Conservation (phyloP, 352 stramenopile genomes). For the Phytophthora meadii region DNA sequence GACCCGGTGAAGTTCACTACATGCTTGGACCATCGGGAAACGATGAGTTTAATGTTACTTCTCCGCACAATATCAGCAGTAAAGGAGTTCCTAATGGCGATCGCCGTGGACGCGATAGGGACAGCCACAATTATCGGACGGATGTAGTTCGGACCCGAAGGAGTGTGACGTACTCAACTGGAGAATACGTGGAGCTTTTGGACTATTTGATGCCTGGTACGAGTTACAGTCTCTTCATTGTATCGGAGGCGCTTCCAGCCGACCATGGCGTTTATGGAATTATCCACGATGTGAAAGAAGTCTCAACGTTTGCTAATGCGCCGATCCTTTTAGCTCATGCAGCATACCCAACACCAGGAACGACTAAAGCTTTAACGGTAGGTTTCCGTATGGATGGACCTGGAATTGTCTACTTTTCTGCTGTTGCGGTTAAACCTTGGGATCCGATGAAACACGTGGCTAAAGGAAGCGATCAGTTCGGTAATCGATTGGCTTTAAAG, state of each 20-base stretch:
- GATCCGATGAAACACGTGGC: constrained; percentile 43
- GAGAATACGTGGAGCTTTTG: constrained; percentile 58
- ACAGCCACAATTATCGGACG: constrained; percentile 62
- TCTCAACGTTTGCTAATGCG: constrained; percentile 70
- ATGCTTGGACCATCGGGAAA: constrained; percentile 68
- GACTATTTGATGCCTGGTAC: constrained; percentile 70
- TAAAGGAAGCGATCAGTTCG: constrained; percentile 53
- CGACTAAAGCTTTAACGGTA: constrained; percentile 53
- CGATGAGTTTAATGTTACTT: constrained; percentile 72
- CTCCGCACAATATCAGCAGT: constrained; percentile 78
- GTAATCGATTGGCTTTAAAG: constrained; percentile 70
- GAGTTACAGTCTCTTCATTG: constrained; percentile 67
- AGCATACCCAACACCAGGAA: constrained; percentile 64
- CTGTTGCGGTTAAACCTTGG: constrained; percentile 56
- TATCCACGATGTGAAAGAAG: constrained; percentile 48
- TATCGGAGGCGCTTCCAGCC: constrained; percentile 52
- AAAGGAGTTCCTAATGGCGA: constrained; percentile 37
- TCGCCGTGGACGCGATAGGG: constrained; percentile 23
- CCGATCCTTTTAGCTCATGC: constrained; percentile 73
- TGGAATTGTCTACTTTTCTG: constrained; percentile 67
- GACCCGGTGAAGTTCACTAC: constrained; percentile 77
- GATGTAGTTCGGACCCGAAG: constrained; percentile 65
- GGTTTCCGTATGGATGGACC: constrained; percentile 69
- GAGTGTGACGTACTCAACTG: constrained; percentile 39
- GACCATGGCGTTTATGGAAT: constrained; percentile 69